Conservation (phyloP, 176 grass and related monocot genomes). For the Zizania latifolia region DNA sequence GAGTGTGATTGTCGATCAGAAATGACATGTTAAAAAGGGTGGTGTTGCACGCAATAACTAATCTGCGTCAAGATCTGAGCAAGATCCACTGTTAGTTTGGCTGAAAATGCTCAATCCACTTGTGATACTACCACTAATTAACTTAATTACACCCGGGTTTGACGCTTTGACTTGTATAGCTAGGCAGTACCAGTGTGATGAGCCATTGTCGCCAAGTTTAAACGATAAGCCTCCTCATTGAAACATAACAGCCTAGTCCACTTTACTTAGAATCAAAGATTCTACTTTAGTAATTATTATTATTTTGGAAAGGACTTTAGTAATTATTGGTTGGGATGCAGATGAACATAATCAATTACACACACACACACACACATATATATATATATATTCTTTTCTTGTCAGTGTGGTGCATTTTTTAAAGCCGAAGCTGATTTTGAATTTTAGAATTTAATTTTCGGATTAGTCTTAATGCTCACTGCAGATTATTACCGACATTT, state of each 20-base stretch:
- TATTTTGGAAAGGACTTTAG: too few species aligned
- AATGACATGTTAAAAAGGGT: background rate
- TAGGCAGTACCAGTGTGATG: background rate
- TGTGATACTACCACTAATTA: background rate
- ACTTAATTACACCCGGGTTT: background rate
- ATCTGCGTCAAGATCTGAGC: constrained; percentile 1
- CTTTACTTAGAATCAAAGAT: constrained; percentile 35
- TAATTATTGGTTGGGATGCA: too few species aligned
- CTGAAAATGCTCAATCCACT: constrained; percentile 5
- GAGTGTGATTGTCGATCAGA: background rate
- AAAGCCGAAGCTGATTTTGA: too few species aligned
- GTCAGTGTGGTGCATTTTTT: too few species aligned
- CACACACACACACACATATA: too few species aligned
- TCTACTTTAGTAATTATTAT: too few species aligned
- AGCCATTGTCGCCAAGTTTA: constrained; percentile 31
- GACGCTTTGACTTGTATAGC: background rate
- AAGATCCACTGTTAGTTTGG: constrained; percentile 4
- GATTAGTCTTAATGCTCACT: too few species aligned
- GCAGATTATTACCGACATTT: too few species aligned
- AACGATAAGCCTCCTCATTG: background rate
- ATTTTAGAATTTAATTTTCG: too few species aligned
- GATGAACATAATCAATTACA: too few species aligned
- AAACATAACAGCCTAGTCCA: background rate
- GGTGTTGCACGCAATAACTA: background rate
- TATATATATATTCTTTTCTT: too few species aligned